Evolutionary conservation across 2,329 filamentous ascomycete genomes (phyloP).

Genomic region (Metarhizium humberi): DNA sequence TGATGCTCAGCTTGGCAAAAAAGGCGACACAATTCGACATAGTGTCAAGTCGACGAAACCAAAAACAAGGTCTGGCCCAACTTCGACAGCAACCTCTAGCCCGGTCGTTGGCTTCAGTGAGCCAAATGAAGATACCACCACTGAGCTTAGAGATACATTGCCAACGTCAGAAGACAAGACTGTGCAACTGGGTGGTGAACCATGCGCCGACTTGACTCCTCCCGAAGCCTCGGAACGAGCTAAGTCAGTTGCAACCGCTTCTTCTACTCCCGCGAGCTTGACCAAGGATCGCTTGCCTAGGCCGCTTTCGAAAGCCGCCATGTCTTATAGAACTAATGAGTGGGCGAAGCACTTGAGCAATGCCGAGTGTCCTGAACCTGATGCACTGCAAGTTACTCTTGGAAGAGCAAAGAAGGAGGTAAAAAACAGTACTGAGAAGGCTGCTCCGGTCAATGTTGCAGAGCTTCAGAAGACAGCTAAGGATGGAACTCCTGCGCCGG

Average conservation of each 20-base stretch:
- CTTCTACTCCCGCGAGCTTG: constrained; percentile 37
- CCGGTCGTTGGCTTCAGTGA: neutral
- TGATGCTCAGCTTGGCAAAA: constrained; percentile 25
- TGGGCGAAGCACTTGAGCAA: constrained; percentile 85
- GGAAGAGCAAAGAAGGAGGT: constrained; percentile 7
- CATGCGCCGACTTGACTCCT: constrained; percentile 5
- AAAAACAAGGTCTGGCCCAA: neutral
- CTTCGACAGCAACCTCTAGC: neutral
- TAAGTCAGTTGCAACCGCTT: constrained; percentile 31
- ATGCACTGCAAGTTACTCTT: constrained; percentile 44
- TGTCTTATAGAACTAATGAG: constrained; percentile 85
- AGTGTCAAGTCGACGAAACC: neutral
- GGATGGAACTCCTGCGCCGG: constrained; percentile 31
- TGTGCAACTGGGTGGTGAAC: constrained; percentile 1
- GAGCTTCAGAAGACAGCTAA: constrained; percentile 56
- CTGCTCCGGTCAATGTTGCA: constrained; percentile 53
- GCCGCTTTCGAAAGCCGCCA: constrained; percentile 65
- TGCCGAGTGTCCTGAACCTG: constrained; percentile 63
- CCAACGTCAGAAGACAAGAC: neutral
- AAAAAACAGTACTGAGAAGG: constrained; percentile 32
- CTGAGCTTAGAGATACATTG: neutral
- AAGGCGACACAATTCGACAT: neutral
- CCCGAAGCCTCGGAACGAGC: constrained; percentile 20
- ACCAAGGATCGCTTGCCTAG: constrained; percentile 56
- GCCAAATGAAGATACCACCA: neutral